Percentiles rank a stretch among this genome's conserved stretches.
These are phyloP conservation scores for Meyerozyma athensensis DNA, from an alignment of 1,139 yeast species.

Conservation along the genomic window DNA sequence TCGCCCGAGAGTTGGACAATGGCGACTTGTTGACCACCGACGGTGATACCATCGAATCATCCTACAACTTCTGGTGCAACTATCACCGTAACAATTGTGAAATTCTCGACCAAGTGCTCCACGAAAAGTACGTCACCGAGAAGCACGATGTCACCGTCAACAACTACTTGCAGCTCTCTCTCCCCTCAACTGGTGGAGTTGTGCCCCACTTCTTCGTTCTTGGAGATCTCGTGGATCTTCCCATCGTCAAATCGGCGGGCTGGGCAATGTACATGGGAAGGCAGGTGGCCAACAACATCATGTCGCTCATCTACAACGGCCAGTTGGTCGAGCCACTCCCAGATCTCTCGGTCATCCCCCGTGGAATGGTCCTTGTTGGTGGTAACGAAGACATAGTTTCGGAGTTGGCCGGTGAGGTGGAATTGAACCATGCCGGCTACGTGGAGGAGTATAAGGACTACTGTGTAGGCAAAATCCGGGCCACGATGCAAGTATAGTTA, in stretches of 20 bases:
- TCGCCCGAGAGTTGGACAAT: constrained; percentile 19
- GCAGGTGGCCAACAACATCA: constrained; percentile 36
- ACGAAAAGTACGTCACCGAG: constrained; percentile 19
- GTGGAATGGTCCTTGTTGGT: constrained; percentile 42
- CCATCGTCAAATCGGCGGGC: constrained; percentile 43
- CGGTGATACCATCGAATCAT: constrained; percentile 26
- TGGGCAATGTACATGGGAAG: constrained; percentile 47
- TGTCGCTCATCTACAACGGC: constrained; percentile 25
- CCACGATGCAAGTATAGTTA: constrained; percentile 14
- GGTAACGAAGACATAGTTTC: constrained; percentile 40
- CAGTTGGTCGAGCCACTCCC: constrained; percentile 33
- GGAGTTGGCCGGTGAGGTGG: constrained; percentile 34
- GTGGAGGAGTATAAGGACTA: constrained; percentile 39
- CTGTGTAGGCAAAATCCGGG: constrained; percentile 24
- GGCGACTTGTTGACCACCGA: constrained; percentile 29
- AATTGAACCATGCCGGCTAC: constrained; percentile 31
- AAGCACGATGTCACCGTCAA: constrained; percentile 29
- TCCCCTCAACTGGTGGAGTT: constrained; percentile 8
- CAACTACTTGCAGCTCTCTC: constrained; percentile 32
- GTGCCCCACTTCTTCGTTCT: constrained; percentile 29
- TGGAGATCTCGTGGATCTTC: constrained; percentile 40
- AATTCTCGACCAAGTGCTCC: constrained; percentile 18
- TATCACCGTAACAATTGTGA: constrained; percentile 36
- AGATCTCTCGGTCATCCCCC: constrained; percentile 29
- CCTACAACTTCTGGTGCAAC: constrained; percentile 43